Base-by-base conservation (phyloP, 2,329 filamentous ascomycete genomes). In the Nectriaceae sp. region DNA sequence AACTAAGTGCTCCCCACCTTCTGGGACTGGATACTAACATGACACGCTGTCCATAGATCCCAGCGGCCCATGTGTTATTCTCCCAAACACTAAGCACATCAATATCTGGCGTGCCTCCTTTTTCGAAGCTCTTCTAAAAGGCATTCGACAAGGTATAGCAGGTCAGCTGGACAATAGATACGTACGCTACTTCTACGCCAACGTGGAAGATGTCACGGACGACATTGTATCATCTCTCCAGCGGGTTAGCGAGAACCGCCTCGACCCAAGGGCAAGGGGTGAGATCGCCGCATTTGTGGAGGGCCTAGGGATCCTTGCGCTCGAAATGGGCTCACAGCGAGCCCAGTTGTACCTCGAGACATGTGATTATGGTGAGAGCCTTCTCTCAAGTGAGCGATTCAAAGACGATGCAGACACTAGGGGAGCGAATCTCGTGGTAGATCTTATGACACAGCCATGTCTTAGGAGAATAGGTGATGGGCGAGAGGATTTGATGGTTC, bases 381-480 rank as follows among this genome's bases (percentile, higher is more conserved):
- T 44, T 13, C 11, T 19, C 1, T 16, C 22, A 5, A 49, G 41
- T 11, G 41, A 53, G 3, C 42, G 41, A n/a, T 52, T 54, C 35
- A 49, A 40, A 33, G 43, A 53, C 21, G 52, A 50, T 22, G 31
- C 44, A 4, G 40, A 42, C 11, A 18, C 40, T 15, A 43, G 46
- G 5, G 41, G 31, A n/a, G 50, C 43, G 5, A 21, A 15, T 3
- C 10, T 49, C 15, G 21, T 16, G 1, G 52, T 50, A 2, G 50
- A 53, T 20, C 11, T 54, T 6, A 53, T 50, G 49, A 53, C 47
- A 22, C 52, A 54, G 41, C 52, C 52, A 10, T 53, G 49, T 36
- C 21, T 54, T 18, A 38, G 43, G 29, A 49, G 50, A 5, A 35
- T 53, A 10, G 52, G 52, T 16, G 50, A 54, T 42, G 52, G 52